Conservation (phyloP, 169 alveolate genomes). For the Cystoisospora suis region DNA sequence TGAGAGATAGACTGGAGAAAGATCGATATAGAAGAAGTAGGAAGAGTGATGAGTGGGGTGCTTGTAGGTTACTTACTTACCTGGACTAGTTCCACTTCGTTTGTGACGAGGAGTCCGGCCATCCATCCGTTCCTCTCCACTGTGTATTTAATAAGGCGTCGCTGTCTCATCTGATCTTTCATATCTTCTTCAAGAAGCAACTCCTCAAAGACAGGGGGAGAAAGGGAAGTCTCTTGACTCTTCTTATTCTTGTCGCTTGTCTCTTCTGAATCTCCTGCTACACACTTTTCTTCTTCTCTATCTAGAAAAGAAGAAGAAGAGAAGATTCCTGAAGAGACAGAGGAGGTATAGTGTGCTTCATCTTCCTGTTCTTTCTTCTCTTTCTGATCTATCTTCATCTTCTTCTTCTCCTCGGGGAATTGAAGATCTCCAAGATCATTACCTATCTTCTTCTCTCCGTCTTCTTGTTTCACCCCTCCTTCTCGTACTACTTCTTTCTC, state of each 20-base stretch:
- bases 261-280: background rate
- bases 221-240: background rate
- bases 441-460: too few species aligned
- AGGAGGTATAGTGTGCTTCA: background rate
- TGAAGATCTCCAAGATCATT: too few species aligned
- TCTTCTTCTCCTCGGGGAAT: background rate
- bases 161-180: conserved; percentile 46
- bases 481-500: background rate
- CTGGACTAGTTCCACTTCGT: conserved; percentile 46
- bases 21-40: too few species aligned
- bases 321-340: background rate
- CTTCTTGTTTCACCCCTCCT: background rate
- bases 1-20: too few species aligned
- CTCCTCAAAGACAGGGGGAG: conserved; percentile 50
- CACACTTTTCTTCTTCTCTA: background rate
- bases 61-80: too few species aligned
- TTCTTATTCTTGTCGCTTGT: background rate
- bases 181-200: conserved; percentile 38
- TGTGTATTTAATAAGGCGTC: conserved; percentile 14
- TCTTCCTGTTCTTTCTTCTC: conserved; percentile 1
- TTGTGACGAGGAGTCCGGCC: conserved; percentile 52
- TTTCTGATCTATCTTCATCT: background rate
- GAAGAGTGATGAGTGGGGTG: too few species aligned
- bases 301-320: too few species aligned
- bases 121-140: conserved; percentile 28